Percentiles rank a stretch among this genome's conserved stretches.
These are phyloP conservation scores for Aspergillus bertholletiae DNA, from an alignment of 495 filamentous ascomycete species.

Conservation along the genomic window DNA sequence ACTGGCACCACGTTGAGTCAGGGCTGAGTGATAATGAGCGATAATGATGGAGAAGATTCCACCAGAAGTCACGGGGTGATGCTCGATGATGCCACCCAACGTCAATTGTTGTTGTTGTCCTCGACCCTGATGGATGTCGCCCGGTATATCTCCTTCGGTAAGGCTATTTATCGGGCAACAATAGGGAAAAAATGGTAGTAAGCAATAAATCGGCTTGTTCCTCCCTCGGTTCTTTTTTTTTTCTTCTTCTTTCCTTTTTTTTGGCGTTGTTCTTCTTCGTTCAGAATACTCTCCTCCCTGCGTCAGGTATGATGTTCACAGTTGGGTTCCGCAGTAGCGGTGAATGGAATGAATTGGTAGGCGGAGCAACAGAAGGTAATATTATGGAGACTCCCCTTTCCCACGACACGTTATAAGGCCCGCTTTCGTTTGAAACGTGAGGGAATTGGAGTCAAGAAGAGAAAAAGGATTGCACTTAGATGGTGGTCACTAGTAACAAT, in stretches of 20 bases:
- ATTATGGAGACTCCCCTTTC: constrained; percentile 9
- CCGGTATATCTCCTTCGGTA: not conserved
- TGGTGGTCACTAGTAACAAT: not conserved
- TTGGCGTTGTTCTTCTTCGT: not conserved
- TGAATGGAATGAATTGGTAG: constrained; percentile 6
- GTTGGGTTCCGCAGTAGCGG: constrained; percentile 5
- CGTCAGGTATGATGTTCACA: not conserved
- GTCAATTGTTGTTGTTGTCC: not conserved
- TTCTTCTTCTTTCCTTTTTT: not conserved
- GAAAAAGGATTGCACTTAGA: not conserved
- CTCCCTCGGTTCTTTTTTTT: not conserved
- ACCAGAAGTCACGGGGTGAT: constrained; percentile 1
- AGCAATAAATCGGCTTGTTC: not conserved
- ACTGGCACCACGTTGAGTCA: constrained; percentile 17
- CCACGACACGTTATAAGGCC: not conserved
- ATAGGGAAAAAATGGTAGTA: not conserved
- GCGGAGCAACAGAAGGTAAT: constrained; percentile 6
- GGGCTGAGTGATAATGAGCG: constrained; percentile 1
- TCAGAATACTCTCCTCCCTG: not conserved
- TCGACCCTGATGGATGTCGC: not conserved
- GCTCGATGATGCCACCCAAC: constrained; percentile 15
- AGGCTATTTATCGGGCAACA: constrained; percentile 7
- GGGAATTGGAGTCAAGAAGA: not conserved
- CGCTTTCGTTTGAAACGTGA: not conserved
- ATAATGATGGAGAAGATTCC: constrained; percentile 9